Evolutionary conservation across 805 yeast species (phyloP).

Genomic region (Peterozyma toletana): DNA sequence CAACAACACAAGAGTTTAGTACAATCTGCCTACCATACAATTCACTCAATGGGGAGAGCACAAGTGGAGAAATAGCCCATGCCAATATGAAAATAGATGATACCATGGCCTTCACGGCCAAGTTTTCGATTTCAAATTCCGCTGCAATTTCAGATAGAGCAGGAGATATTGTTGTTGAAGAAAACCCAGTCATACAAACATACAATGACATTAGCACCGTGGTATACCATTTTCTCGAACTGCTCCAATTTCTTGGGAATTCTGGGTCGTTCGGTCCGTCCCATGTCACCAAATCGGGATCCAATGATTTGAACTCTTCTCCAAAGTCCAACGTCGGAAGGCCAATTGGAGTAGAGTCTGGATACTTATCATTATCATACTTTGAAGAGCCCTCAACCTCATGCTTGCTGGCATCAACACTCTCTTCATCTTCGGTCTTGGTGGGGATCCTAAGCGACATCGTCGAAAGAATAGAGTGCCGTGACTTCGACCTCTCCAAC

Average conservation of each 20-base stretch:
- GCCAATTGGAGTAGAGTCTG: background rate
- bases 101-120: conserved; percentile 40
- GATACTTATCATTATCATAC: background rate
- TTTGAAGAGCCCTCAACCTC: background rate
- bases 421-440: too few relatives aligned
- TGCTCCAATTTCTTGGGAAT: conserved; percentile 58
- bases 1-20: conserved; percentile 40
- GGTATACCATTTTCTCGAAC: conserved; percentile 30
- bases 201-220: conserved; percentile 44
- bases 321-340: conserved; percentile 22
- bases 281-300: conserved; percentile 67
- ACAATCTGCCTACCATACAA: conserved; percentile 55
- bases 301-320: conserved; percentile 42
- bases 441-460: too few relatives aligned
- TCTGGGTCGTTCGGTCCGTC: conserved; percentile 51
- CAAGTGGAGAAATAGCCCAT: conserved; percentile 59
- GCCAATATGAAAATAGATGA: conserved; percentile 63
- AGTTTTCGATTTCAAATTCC: conserved; percentile 32
- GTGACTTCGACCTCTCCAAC: too few relatives aligned
- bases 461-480: too few relatives aligned
- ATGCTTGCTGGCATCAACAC: too few relatives aligned
- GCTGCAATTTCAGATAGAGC: conserved; percentile 42
- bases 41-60: conserved; percentile 64
- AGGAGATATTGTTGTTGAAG: conserved; percentile 57
- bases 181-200: conserved; percentile 52